phyloP scores from a whole-genome alignment of 495 filamentous ascomycete genomes.

The Sabuloglossum arenarium region DNA sequence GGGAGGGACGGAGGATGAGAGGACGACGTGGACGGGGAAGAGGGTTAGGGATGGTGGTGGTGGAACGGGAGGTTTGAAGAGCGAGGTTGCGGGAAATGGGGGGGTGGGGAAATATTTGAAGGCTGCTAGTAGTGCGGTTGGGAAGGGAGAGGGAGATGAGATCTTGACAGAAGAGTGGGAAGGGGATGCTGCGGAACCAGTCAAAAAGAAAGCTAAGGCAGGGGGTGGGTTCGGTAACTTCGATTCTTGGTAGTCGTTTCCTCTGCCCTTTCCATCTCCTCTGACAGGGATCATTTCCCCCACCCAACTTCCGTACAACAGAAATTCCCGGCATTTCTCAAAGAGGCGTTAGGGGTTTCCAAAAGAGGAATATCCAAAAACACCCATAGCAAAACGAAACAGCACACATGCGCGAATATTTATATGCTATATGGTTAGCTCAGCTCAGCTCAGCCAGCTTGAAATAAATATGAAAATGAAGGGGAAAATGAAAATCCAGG shows the following conservation, averaged over 20 bases:
- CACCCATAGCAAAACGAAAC: too few species aligned
- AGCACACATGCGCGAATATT: too few species aligned
- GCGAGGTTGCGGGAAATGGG: conserved; percentile 20
- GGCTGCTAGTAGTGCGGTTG: conserved; percentile 22
- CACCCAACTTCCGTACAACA: too few species aligned
- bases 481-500: too few species aligned
- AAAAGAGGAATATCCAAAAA: too few species aligned
- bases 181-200: conserved; percentile 41
- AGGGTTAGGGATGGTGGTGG: conserved; percentile 33
- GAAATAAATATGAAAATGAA: too few species aligned
- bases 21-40: conserved; percentile 84
- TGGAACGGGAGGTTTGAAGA: conserved; percentile 26
- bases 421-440: too few species aligned
- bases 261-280: background rate
- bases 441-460: too few species aligned
- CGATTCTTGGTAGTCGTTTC: conserved; percentile 42
- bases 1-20: conserved; percentile 52
- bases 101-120: conserved; percentile 71
- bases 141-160: conserved; percentile 26
- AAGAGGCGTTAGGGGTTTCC: background rate
- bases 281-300: too few species aligned
- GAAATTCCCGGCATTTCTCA: too few species aligned
- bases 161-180: conserved; percentile 35
- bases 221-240: conserved; percentile 85
- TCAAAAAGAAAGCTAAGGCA: conserved; percentile 56